Evolutionary conservation across 352 stramenopile genomes (phyloP), one percentile per base, ranked within the genome.

Genomic region (Phytophthora syringae): DNA sequence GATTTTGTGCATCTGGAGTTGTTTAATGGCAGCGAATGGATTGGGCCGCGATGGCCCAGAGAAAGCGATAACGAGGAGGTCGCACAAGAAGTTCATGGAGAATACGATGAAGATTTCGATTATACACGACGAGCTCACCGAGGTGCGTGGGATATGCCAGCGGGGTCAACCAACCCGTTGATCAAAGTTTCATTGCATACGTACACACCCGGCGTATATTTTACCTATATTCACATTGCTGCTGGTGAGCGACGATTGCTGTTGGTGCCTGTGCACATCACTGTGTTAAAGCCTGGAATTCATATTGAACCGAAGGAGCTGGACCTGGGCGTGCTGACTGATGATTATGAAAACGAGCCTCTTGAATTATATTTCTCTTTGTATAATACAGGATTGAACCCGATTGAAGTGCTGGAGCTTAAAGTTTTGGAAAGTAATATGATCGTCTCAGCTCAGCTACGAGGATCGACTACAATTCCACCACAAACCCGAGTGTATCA

Each of bases 361-460:
- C 70, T 64, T 22, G 27, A 79, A 28, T 27, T 82, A 37, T 43
- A 50, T 43, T 64, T 89, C 39, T 55, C 67, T 7, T 22, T 88
- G 30, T 67, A 79, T 39, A 89, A 91, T 64, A 69, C 74, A 5
- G 72, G 49, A 4, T 28, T 66, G 5, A 69, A 69, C 13, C 59
- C 80, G 1, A 70, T 91, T 32, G 58, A 68, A 24, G 55, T 89
- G n/a, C 45, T 72, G 15, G 64, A 70, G 18, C 20, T 91, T 11
- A 54, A 75, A 44, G 56, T 82, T 12, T 34, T 61, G 27, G 55
- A 72, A 10, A 63, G 51, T 2, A 72, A 76, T 18, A 59, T 88
- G 45, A 36, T 72, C 18, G 34, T 84, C 1, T 71, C 48, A 25
- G 72, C 67, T 6, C 54, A 74, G 25, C 30, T 87, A 42, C 58